These are phyloP conservation scores for Candida buenavistaensis DNA, from an alignment of 1,139 yeast species.

Conservation along the genomic window DNA sequence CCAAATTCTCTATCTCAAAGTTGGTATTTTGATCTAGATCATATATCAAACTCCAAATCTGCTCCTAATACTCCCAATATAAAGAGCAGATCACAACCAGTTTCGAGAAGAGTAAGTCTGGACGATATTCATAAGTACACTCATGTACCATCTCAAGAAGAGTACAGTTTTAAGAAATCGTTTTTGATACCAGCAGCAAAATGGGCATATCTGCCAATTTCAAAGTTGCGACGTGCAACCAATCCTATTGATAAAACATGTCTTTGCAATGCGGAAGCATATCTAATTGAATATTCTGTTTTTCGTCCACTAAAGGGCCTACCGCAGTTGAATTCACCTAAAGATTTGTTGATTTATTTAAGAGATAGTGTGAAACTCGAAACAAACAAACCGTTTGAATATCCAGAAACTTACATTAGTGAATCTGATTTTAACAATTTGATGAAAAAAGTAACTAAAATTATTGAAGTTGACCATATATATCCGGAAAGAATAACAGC, in stretches of 20 bases:
- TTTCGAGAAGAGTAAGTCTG: constrained; percentile 13
- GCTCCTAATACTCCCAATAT: constrained; percentile 10
- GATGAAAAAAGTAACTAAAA: constrained; percentile 20
- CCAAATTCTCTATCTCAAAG: constrained; percentile 6
- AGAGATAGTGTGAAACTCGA: constrained; percentile 12
- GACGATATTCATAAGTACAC: constrained; percentile 9
- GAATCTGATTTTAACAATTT: constrained; percentile 22
- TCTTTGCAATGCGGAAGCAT: constrained; percentile 12
- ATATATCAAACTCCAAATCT: constrained; percentile 5
- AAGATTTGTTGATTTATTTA: constrained; percentile 19
- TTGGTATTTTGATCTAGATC: constrained; percentile 6
- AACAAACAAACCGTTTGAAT: constrained; percentile 11
- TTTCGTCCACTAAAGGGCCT: constrained; percentile 22
- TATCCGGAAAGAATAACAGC: constrained; percentile 57
- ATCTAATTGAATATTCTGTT: constrained; percentile 29
- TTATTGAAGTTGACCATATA: constrained; percentile 22
- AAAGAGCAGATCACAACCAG: constrained; percentile 12
- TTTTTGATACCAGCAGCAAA: constrained; percentile 30
- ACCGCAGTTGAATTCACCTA: constrained; percentile 18
- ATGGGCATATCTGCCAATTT: constrained; percentile 25
- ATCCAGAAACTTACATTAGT: constrained; percentile 25
- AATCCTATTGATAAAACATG: neutral
- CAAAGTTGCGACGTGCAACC: constrained; percentile 10
- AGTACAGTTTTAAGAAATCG: constrained; percentile 23
- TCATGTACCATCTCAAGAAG: constrained; percentile 6